Conservation (phyloP, 1,139 yeast genomes). For the Geotrichum reessii region DNA sequence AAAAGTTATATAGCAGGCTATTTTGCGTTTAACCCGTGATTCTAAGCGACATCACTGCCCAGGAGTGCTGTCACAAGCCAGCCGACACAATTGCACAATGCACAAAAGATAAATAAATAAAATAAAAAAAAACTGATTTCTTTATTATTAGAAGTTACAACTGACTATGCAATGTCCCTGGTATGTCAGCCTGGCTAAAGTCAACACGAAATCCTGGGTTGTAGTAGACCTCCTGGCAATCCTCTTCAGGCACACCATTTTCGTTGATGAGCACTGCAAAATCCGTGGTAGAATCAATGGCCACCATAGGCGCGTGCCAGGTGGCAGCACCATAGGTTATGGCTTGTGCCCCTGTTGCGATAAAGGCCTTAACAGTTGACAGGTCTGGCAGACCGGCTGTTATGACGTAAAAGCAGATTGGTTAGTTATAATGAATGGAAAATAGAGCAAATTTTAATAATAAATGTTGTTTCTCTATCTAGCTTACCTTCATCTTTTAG, state of each 20-base stretch:
- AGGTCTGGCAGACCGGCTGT: constrained; percentile 55
- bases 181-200: not conserved
- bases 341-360: constrained; percentile 77
- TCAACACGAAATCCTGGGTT: constrained; percentile 40
- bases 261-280: constrained; percentile 85
- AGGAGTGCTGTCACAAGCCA: no score
- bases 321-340: constrained; percentile 77
- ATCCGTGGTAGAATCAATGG: constrained; percentile 51
- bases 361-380: constrained; percentile 54
- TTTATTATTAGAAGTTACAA: not conserved
- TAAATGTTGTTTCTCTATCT: constrained; percentile 5
- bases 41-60: no score
- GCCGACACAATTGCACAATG: not conserved
- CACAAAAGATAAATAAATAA: not conserved
- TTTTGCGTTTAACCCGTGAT: not conserved
- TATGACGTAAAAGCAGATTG: constrained; percentile 20
- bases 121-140: not conserved
- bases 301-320: constrained; percentile 96
- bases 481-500: constrained; percentile 37
- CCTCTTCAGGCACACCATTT: constrained; percentile 71
- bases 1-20: not conserved
- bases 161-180: not conserved
- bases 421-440: not conserved
- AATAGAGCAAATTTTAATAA: not conserved
- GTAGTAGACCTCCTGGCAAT: constrained; percentile 72